A percentile compares a stretch with the other conserved stretches of the same genome.
Evolutionary conservation across 306 rosid species (phyloP).

Genomic region (Rosa rugosa): DNA sequence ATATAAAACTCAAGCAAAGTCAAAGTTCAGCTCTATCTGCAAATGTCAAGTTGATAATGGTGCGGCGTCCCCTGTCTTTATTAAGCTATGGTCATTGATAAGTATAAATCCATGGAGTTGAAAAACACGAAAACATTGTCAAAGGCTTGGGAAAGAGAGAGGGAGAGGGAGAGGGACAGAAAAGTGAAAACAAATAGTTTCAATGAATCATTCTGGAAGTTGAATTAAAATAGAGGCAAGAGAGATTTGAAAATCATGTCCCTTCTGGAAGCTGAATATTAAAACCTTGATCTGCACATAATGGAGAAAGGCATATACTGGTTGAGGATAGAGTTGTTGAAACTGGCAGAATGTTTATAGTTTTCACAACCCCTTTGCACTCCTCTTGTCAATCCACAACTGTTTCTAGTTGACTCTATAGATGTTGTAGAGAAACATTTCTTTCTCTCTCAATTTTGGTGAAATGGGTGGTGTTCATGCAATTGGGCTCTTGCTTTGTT

Average conservation of each 20-base stretch:
- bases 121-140: not conserved
- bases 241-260: conserved; percentile 25
- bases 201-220: not conserved
- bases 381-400: conserved; percentile 17
- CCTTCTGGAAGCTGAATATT: conserved; percentile 29
- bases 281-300: not conserved
- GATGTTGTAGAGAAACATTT: conserved; percentile 24
- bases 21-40: conserved; percentile 36
- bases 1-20: conserved; percentile 25
- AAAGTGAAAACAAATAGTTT: not conserved
- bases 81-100: not conserved
- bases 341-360: conserved; percentile 24
- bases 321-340: conserved; percentile 17
- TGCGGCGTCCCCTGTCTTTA: conserved; percentile 17
- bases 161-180: not conserved
- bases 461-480: conserved; percentile 55
- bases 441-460: conserved; percentile 20
- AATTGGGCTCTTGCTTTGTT: conserved; percentile 43
- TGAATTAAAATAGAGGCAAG: conserved; percentile 26
- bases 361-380: conserved; percentile 4
- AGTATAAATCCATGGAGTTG: conserved; percentile 16
- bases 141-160: not conserved
- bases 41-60: conserved; percentile 22
- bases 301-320: not conserved
- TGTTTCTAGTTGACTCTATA: conserved; percentile 15